Percentiles rank a stretch among this genome's conserved stretches.
Evolutionary conservation across 805 yeast genomes (phyloP).

Genomic region (Clavispora phyllophila): DNA sequence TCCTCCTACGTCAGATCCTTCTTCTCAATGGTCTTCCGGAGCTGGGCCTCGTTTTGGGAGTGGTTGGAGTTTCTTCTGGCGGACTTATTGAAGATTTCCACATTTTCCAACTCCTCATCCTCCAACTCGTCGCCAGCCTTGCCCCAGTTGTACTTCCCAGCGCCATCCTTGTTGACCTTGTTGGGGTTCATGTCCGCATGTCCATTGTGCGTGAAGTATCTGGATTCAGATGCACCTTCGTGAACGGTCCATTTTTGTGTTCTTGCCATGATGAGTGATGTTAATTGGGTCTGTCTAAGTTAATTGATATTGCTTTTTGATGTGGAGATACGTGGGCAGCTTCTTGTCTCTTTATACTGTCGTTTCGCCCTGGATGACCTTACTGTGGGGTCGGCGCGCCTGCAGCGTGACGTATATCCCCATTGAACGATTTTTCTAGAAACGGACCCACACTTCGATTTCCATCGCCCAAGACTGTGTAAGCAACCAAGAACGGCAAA

Average conservation of each 20-base stretch:
- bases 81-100: slow-evolving; percentile 16
- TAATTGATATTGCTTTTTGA: background rate
- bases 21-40: slow-evolving; percentile 19
- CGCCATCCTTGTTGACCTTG: slow-evolving; percentile 76
- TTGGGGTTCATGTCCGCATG: slow-evolving; percentile 64
- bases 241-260: slow-evolving; percentile 72
- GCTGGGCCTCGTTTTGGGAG: slow-evolving; percentile 24
- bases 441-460: too few species aligned
- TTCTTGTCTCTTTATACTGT: background rate
- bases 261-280: slow-evolving; percentile 54
- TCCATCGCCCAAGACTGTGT: too few species aligned
- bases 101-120: slow-evolving; percentile 37
- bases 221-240: slow-evolving; percentile 55
- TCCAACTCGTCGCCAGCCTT: slow-evolving; percentile 70
- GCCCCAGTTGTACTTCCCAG: slow-evolving; percentile 90
- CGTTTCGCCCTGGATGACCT: background rate
- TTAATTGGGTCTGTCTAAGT: background rate
- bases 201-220: slow-evolving; percentile 78
- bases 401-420: background rate
- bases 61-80: slow-evolving; percentile 40
- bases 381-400: background rate
- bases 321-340: background rate
- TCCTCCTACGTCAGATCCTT: slow-evolving; percentile 7
- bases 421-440: background rate
- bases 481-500: too few species aligned